These are phyloP conservation scores for Cymbomonas tetramitiformis DNA, from an alignment of 139 green algal species.

Conservation along the genomic window DNA sequence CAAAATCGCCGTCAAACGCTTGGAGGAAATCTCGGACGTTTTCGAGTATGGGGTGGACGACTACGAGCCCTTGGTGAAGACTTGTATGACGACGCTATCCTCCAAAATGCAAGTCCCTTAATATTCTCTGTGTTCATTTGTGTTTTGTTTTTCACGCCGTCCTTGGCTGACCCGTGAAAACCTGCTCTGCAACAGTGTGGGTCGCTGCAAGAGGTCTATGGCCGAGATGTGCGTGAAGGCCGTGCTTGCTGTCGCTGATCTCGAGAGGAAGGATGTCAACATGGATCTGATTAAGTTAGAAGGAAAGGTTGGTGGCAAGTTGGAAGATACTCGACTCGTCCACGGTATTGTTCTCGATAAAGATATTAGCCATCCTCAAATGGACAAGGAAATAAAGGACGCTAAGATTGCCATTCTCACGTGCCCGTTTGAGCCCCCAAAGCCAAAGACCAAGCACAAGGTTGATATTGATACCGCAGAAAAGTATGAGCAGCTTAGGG, in stretches of 20 bases:
- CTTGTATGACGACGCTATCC: slow-evolving; percentile 97
- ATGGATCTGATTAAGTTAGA: slow-evolving; percentile 98
- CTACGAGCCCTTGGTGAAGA: slow-evolving; percentile 82
- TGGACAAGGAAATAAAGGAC: slow-evolving; percentile 68
- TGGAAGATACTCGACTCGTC: slow-evolving; percentile 88
- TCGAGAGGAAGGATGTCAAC: slow-evolving; percentile 88
- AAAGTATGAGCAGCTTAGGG: slow-evolving; percentile 84
- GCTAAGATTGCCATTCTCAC: slow-evolving; percentile 96
- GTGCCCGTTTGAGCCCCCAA: slow-evolving; percentile 96
- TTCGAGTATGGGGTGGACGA: slow-evolving; percentile 73
- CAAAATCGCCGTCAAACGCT: slow-evolving; percentile 60
- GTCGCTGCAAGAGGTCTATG: slow-evolving; percentile 79
- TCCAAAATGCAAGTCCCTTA: too few relatives aligned
- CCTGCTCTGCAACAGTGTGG: too few relatives aligned
- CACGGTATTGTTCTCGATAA: slow-evolving; percentile 95
- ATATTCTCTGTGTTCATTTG: too few relatives aligned
- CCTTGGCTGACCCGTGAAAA: too few relatives aligned
- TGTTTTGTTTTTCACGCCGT: too few relatives aligned
- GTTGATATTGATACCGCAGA: slow-evolving; percentile 94
- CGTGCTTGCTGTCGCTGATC: slow-evolving; percentile 87
- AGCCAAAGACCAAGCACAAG: slow-evolving; percentile 99
- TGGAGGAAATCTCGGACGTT: slow-evolving; percentile 46
- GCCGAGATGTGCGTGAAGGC: slow-evolving; percentile 95
- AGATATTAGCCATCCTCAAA: slow-evolving; percentile 93
- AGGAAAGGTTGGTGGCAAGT: slow-evolving; percentile 84